A percentile compares a stretch with the other conserved stretches of the same genome.
Conservation (phyloP, 306 rosid species). For the Vigna unguiculata region DNA sequence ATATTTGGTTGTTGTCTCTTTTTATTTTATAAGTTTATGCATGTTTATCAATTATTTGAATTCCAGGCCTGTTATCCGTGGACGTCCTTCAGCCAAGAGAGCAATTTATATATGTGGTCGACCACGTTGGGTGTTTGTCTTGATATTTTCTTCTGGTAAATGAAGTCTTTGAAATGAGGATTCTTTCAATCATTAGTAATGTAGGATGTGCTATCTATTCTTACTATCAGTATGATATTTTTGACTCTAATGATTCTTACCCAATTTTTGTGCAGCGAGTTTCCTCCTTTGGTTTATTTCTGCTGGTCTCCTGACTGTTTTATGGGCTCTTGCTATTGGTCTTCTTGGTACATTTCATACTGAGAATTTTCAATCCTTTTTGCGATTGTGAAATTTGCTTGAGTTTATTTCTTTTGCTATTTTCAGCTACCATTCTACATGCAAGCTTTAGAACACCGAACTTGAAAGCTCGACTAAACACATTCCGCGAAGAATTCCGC, state of each 20-base stretch:
- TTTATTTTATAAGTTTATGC: constrained; percentile 18
- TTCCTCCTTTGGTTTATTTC: constrained; percentile 85
- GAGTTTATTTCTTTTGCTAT: constrained; percentile 41
- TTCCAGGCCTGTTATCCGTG: constrained; percentile 98
- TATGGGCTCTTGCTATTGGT: constrained; percentile 84
- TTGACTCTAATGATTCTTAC: constrained; percentile 6
- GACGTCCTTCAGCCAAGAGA: constrained; percentile 95
- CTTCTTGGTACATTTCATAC: constrained; percentile 71
- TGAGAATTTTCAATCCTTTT: constrained; percentile 19
- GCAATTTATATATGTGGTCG: constrained; percentile 86
- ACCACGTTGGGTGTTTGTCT: constrained; percentile 92
- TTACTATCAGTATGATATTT: constrained; percentile 1
- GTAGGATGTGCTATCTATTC: constrained; percentile 27
- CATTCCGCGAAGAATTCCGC: constrained; percentile 98
- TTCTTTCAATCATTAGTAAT: constrained; percentile 31
- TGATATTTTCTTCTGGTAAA: constrained; percentile 79
- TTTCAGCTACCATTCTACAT: constrained; percentile 81
- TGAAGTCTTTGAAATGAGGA: constrained; percentile 19
- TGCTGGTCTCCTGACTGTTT: constrained; percentile 81
- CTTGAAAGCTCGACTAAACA: constrained; percentile 96
- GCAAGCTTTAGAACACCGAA: constrained; percentile 99
- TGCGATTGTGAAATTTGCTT: background rate
- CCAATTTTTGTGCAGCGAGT: constrained; percentile 64
- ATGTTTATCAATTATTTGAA: constrained; percentile 38
- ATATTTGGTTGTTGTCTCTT: constrained; percentile 36